A percentile compares a stretch with the other conserved stretches of the same genome.
Conservation (phyloP, 176 grass and related monocot species). For the Lolium multiflorum region DNA sequence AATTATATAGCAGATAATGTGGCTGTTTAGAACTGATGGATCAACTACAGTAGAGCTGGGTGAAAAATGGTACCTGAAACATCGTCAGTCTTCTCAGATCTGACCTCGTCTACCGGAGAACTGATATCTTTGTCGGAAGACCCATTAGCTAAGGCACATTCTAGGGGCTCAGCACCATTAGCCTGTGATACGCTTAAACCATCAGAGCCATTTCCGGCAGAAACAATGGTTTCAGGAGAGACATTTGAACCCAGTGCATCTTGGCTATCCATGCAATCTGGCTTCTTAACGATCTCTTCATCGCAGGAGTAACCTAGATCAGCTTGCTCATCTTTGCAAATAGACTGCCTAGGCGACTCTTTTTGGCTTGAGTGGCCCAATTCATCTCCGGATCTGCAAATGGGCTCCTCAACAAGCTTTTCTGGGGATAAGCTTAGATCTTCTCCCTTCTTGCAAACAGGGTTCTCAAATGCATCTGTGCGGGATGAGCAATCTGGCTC, state of each 20-base stretch:
- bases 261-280: constrained; percentile 50
- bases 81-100: constrained; percentile 79
- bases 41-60: constrained; percentile 4
- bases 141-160: constrained; percentile 45
- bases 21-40: constrained; percentile 2
- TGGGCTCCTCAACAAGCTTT: constrained; percentile 39
- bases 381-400: constrained; percentile 41
- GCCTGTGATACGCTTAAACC: constrained; percentile 62
- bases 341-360: constrained; percentile 31
- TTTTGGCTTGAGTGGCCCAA: constrained; percentile 11
- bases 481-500: constrained; percentile 31
- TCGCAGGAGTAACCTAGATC: constrained; percentile 51
- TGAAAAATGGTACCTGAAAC: constrained; percentile 61
- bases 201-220: constrained; percentile 62
- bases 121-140: constrained; percentile 69
- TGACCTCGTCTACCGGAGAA: constrained; percentile 71
- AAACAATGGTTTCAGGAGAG: constrained; percentile 75
- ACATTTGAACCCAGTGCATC: constrained; percentile 81
- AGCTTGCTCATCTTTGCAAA: constrained; percentile 49
- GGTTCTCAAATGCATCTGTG: constrained; percentile 35
- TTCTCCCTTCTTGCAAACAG: constrained; percentile 33
- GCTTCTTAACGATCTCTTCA: constrained; percentile 47
- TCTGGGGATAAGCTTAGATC: constrained; percentile 33
- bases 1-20: constrained; percentile 17
- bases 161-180: constrained; percentile 50